A percentile compares a stretch with the other conserved stretches of the same genome.
Conservation (phyloP, 2,329 filamentous ascomycete genomes). For the Fusarium sublunatum region DNA sequence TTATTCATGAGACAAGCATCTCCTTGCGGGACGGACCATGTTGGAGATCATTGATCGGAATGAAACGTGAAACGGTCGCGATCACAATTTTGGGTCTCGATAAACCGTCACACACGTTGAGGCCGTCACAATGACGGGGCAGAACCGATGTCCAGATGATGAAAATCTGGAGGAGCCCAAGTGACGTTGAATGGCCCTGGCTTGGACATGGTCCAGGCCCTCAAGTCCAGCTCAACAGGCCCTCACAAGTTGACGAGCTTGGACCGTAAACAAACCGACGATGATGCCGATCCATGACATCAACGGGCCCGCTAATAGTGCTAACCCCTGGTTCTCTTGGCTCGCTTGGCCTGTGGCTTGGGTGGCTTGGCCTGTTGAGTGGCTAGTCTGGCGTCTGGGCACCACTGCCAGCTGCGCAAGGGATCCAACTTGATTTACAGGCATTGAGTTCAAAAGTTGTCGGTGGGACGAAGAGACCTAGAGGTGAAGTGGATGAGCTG, state of each 20-base stretch:
- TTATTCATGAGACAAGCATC: background rate
- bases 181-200: constrained; percentile 19
- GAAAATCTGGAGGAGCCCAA: constrained; percentile 14
- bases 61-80: constrained; percentile 13
- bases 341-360: constrained; percentile 38
- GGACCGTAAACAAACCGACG: constrained; percentile 20
- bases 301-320: constrained; percentile 30
- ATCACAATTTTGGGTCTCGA: constrained; percentile 2
- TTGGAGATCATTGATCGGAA: constrained; percentile 7
- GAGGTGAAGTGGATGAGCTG: constrained; percentile 8
- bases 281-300: constrained; percentile 46
- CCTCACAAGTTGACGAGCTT: constrained; percentile 15
- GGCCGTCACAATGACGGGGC: constrained; percentile 26
- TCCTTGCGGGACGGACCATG: constrained; percentile 4
- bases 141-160: constrained; percentile 8
- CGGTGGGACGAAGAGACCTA: constrained; percentile 16
- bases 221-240: constrained; percentile 37
- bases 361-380: constrained; percentile 32
- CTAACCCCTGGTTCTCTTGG: constrained; percentile 29
- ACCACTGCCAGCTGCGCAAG: constrained; percentile 44
- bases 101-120: background rate
- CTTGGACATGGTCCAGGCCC: background rate
- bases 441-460: constrained; percentile 9
- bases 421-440: constrained; percentile 9
- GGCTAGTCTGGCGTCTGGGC: constrained; percentile 28